Base-by-base conservation (phyloP, 768 basidiomycete genomes). In the Suillus ampliporus region DNA sequence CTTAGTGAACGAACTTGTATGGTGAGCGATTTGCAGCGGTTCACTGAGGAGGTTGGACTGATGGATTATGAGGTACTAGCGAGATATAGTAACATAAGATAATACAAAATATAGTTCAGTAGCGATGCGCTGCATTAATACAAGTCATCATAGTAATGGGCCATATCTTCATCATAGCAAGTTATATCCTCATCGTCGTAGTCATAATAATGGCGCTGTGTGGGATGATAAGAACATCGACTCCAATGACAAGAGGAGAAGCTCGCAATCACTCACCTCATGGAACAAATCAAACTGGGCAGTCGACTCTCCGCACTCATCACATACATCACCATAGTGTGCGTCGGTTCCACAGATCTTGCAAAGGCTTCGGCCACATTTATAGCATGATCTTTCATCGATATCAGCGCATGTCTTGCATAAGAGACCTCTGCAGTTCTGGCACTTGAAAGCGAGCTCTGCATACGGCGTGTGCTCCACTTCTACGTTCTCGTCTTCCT, bases 191-290 rank as follows among this genome's bases (percentile, higher is more conserved):
- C 3, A 35, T 35, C 37, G 37, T 2, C 11, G 37, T 37, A 5
- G 34, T 35, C 34, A 10, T 35, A 35, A 7, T 5, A 35, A 35
- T 35, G 7, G 34, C 10, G 34, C 34, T 35, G 34, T 5, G 34
- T 35, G 10, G 34, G 34, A 10, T 46, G 44, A 46, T 46, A 11
- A 46, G n/a, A 21, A 46, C 21, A 11, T 46, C 44, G 6, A 35
- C 34, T 35, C 21, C 44, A n/a, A 23, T 21, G n/a, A 8, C 43
- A 11, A 46, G 44, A 21, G 21, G n/a, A 46, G n/a, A 17, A 11
- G n/a, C 11, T 46, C n/a, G n/a, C n/a, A 46, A 46, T 21, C 44
- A 46, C 44, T 46, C 44, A 46, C 44, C 44, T 46, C 44, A 35
- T n/a, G n/a, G n/a, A n/a, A n/a, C n/a, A 31, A 3, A 31, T 31